Evolutionary conservation across 2,329 filamentous ascomycete genomes (phyloP).

Genomic region (Verticillium klebahnii): DNA sequence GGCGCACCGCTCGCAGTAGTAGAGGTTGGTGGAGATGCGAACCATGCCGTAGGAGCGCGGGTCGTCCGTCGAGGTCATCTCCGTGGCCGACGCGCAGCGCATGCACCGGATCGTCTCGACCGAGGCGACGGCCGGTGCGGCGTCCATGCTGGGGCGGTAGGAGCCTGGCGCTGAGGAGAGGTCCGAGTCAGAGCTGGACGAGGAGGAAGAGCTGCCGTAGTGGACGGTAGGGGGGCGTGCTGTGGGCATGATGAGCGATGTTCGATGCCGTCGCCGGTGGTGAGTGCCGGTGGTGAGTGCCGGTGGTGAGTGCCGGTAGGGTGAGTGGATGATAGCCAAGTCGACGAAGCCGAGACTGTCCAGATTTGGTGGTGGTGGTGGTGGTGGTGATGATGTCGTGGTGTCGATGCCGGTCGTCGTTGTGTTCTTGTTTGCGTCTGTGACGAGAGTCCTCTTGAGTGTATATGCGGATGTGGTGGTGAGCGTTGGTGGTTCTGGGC

Average conservation of each 20-base stretch:
- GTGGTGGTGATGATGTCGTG: background rate
- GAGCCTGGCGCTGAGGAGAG: slow-evolving; percentile 30
- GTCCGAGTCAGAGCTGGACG: slow-evolving; percentile 38
- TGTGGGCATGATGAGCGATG: slow-evolving; percentile 14
- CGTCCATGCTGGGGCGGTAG: slow-evolving; percentile 45
- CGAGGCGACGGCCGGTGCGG: slow-evolving; percentile 41
- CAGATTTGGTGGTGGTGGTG: background rate
- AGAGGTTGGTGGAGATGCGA: slow-evolving; percentile 59
- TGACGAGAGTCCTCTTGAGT: too few relatives aligned
- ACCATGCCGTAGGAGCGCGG: slow-evolving; percentile 57
- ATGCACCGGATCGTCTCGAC: slow-evolving; percentile 60
- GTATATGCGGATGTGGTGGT: too few relatives aligned
- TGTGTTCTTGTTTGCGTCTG: too few relatives aligned
- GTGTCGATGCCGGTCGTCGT: background rate
- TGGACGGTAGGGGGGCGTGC: slow-evolving; percentile 28
- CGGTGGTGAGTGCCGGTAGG: background rate
- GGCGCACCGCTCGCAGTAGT: slow-evolving; percentile 62
- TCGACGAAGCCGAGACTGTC: background rate
- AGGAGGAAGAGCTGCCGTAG: slow-evolving; percentile 33
- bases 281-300: background rate
- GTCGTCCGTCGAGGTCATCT: slow-evolving; percentile 58
- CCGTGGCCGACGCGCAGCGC: slow-evolving; percentile 55
- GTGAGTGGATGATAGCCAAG: background rate
- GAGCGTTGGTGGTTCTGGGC: background rate
- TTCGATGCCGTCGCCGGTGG: background rate